phyloP scores from a whole-genome alignment of 2,329 filamentous ascomycete genomes.

The Myriosclerotinia curreyana region DNA sequence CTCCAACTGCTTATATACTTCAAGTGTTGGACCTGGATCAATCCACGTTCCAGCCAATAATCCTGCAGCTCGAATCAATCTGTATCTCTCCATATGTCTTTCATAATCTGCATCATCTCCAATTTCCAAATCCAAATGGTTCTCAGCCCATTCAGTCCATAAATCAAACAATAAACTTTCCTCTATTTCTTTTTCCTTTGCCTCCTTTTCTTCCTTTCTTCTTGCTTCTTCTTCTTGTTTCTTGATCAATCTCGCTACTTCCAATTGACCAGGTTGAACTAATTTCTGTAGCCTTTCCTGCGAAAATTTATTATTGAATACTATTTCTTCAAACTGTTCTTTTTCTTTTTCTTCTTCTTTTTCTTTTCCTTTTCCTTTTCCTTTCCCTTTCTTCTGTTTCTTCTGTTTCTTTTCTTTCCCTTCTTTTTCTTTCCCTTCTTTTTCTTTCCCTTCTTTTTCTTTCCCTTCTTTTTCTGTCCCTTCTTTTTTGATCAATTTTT shows the following conservation, averaged over 20 bases:
- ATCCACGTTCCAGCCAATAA: slow-evolving; percentile 1
- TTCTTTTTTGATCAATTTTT: no score
- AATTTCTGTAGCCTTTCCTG: neutral
- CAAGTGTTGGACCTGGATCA: neutral
- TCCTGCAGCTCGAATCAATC: neutral
- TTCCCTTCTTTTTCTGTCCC: no score
- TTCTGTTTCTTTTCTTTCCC: no score
- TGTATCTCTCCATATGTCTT: neutral
- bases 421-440: no score
- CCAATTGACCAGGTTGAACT: neutral
- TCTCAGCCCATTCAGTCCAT: neutral
- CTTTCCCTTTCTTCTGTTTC: no score
- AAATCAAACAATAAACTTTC: no score
- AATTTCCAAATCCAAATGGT: neutral
- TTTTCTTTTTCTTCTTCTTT: no score
- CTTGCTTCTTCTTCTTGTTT: neutral
- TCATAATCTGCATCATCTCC: fast-evolving
- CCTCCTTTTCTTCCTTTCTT: fast-evolving
- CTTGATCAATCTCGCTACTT: neutral
- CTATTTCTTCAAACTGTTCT: no score
- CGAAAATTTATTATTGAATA: neutral
- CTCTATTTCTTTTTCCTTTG: no score
- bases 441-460: no score
- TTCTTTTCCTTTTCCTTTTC: no score
- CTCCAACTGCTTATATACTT: neutral